Conservation (phyloP, 139 green algal genomes). For the Tetraselmis chui region DNA sequence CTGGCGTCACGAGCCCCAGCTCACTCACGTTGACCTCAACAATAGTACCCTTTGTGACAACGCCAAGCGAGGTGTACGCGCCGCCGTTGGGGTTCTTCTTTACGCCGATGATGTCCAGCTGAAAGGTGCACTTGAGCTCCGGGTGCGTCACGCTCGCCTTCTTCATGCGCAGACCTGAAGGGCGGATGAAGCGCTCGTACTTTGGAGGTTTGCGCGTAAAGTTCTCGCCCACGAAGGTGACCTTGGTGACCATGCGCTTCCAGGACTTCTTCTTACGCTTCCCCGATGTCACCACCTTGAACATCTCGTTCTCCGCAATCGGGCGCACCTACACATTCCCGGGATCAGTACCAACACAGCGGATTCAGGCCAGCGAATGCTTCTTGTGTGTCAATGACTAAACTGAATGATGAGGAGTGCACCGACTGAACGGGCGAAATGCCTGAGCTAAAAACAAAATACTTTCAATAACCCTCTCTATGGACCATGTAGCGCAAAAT, state of each 20-base stretch:
- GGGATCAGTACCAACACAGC: no score
- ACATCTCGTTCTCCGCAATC: slow-evolving; percentile 99
- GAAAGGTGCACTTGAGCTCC: slow-evolving; percentile 97
- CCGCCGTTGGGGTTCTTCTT: slow-evolving; percentile 99
- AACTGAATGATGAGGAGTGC: no score
- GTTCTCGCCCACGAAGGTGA: slow-evolving; percentile 91
- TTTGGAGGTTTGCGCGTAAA: slow-evolving; percentile 99
- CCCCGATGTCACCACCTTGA: slow-evolving; percentile 88
- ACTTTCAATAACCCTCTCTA: no score
- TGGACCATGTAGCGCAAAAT: no score
- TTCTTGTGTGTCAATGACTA: no score
- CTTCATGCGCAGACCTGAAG: slow-evolving; percentile 92
- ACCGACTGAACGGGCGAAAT: no score
- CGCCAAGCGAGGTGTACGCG: slow-evolving; percentile 91
- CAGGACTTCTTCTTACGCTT: slow-evolving; percentile 92
- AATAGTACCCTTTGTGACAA: slow-evolving; percentile 94
- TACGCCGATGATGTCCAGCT: slow-evolving; percentile 94
- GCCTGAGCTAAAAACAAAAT: no score
- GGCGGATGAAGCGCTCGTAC: slow-evolving; percentile 99
- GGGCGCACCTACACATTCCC: slow-evolving; percentile 90
- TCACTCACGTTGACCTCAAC: slow-evolving; percentile 98
- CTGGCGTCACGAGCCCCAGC: slow-evolving; percentile 95
- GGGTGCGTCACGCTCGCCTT: slow-evolving; percentile 98
- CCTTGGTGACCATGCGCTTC: slow-evolving; percentile 99
- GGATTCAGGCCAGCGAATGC: no score